phyloP scores from a whole-genome alignment of 345 rosid genomes.

The Psidium friedrichsthalianum region DNA sequence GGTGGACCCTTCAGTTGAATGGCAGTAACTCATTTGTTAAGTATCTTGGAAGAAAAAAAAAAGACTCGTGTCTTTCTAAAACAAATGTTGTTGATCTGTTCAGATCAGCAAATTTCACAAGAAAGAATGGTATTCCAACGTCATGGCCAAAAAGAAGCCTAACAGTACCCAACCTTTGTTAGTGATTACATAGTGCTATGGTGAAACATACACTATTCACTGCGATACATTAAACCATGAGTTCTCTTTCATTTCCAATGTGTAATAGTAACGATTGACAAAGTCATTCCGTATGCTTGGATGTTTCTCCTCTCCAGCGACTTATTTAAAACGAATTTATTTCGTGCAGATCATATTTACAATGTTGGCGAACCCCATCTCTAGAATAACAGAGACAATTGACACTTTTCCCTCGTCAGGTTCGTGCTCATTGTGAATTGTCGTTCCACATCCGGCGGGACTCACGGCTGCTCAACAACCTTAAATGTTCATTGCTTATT shows the following conservation, averaged over 20 bases:
- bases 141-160: not conserved
- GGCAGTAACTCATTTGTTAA: not conserved
- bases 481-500: not conserved
- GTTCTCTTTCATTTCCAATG: not conserved
- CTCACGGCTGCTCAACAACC: not conserved
- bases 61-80: not conserved
- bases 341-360: conserved; percentile 84
- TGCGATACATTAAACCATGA: not conserved
- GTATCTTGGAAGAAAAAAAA: not conserved
- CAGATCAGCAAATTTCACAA: not conserved
- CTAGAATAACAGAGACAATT: conserved; percentile 94
- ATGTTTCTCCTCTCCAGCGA: not conserved
- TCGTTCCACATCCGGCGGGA: not conserved
- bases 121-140: not conserved
- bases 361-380: conserved; percentile 97
- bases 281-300: not conserved
- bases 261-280: not conserved
- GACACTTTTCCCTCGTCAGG: conserved; percentile 97
- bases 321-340: not conserved
- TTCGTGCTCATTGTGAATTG: not conserved
- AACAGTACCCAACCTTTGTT: not conserved
- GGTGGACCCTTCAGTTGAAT: not conserved
- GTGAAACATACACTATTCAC: not conserved
- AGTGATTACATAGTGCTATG: not conserved
- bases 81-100: not conserved